Conservation (phyloP, 2,329 filamentous ascomycete species). For the Berkeleyomyces basicola region DNA sequence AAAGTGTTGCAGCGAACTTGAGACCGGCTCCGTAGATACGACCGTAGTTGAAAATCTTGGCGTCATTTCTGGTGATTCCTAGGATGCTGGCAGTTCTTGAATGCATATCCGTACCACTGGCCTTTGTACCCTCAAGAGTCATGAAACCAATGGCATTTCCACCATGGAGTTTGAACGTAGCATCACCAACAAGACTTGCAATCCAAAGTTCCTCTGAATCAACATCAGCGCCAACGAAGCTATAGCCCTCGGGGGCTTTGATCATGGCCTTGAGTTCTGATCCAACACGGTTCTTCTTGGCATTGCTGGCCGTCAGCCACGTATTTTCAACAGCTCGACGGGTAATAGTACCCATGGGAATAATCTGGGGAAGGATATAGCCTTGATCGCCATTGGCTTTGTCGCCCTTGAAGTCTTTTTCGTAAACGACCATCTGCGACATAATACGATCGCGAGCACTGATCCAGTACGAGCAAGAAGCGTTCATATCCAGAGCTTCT, state of each 20-base stretch:
- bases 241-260: constrained; percentile 74
- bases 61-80: constrained; percentile 85
- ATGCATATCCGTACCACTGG: constrained; percentile 83
- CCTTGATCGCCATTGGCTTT: constrained; percentile 28
- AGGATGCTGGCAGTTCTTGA: constrained; percentile 84
- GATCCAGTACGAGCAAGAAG: constrained; percentile 98
- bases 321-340: constrained; percentile 91
- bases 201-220: constrained; percentile 98
- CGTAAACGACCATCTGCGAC: constrained; percentile 89
- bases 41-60: constrained; percentile 97
- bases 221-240: constrained; percentile 91
- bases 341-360: constrained; percentile 97
- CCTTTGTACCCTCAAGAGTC: constrained; percentile 93
- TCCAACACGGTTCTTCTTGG: constrained; percentile 87
- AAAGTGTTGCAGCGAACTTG: constrained; percentile 76
- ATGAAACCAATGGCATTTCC: constrained; percentile 98
- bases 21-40: constrained; percentile 96
- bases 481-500: constrained; percentile 94
- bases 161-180: constrained; percentile 85
- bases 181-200: constrained; percentile 83
- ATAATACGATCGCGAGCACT: constrained; percentile 83
- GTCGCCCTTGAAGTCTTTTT: constrained; percentile 34
- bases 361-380: constrained; percentile 86
- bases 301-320: constrained; percentile 95
- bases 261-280: constrained; percentile 97